A percentile compares a stretch with the other conserved stretches of the same genome.
These are phyloP conservation scores for Pleurotus cornucopiae DNA, from an alignment of 768 basidiomycete genomes.

Conservation along the genomic window DNA sequence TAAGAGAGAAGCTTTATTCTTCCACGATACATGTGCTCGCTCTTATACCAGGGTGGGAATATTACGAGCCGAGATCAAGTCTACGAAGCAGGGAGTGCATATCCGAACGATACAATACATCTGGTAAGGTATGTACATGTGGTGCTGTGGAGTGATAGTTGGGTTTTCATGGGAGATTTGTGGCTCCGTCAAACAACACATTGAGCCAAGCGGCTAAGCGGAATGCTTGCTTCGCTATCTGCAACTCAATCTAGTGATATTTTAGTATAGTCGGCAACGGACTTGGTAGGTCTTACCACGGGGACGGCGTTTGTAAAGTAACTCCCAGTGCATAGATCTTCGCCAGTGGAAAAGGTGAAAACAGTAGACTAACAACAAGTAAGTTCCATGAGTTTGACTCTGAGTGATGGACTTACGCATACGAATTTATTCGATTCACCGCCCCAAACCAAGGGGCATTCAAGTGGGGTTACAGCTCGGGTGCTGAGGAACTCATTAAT, in stretches of 20 bases:
- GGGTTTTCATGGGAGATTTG: slow-evolving; percentile 27
- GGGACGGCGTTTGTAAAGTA: slow-evolving; percentile 33
- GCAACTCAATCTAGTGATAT: slow-evolving; percentile 32
- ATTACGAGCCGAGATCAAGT: too few relatives aligned
- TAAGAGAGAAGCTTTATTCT: neutral
- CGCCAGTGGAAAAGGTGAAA: slow-evolving; percentile 32
- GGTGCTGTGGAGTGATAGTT: too few relatives aligned
- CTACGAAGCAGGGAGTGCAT: too few relatives aligned
- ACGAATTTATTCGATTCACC: slow-evolving; percentile 39
- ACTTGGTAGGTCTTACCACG: slow-evolving; percentile 19
- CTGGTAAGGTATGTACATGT: too few relatives aligned
- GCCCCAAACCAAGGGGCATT: slow-evolving; percentile 46
- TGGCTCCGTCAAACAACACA: slow-evolving; percentile 39
- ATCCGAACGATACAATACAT: too few relatives aligned
- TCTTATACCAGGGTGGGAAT: too few relatives aligned
- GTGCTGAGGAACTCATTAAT: slow-evolving; percentile 22
- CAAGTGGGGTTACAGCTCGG: slow-evolving; percentile 33
- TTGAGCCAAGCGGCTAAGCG: slow-evolving; percentile 49
- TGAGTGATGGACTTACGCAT: slow-evolving; percentile 27
- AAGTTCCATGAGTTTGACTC: neutral
- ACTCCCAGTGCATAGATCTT: slow-evolving; percentile 41
- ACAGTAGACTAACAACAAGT: slow-evolving; percentile 30
- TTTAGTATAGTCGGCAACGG: too few relatives aligned
- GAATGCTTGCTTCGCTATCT: slow-evolving; percentile 44
- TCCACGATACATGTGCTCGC: neutral